Conservation (phyloP, 2,329 filamentous ascomycete genomes). For the Taxawa tesnikishii region DNA sequence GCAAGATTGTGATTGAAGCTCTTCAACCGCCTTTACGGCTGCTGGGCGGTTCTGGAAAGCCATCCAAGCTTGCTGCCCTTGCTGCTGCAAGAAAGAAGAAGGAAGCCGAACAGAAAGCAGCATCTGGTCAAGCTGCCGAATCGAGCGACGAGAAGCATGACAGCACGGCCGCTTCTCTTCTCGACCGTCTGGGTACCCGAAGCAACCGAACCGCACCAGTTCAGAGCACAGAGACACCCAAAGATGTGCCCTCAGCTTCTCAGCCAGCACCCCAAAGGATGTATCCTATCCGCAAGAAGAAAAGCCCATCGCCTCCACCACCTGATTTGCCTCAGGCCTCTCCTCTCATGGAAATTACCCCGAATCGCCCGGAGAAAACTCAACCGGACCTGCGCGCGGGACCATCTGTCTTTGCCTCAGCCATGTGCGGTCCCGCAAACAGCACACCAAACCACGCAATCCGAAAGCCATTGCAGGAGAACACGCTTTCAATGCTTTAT, state of each 20-base stretch:
- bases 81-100: conserved; percentile 80
- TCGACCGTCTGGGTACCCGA: conserved; percentile 29
- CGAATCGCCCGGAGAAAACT: not conserved
- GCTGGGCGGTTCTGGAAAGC: conserved; percentile 66
- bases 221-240: not conserved
- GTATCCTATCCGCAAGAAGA: conserved; percentile 6
- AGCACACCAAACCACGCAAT: not conserved
- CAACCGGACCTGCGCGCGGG: conserved; percentile 3
- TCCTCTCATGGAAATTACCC: not conserved
- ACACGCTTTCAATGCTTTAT: conserved; percentile 29
- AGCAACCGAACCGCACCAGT: conserved; percentile 3
- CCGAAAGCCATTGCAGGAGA: not conserved
- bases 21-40: conserved; percentile 50
- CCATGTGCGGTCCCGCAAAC: conserved; percentile 5
- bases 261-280: not conserved
- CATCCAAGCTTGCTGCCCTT: conserved; percentile 83
- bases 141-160: conserved; percentile 6
- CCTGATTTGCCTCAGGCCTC: conserved; percentile 1
- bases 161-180: conserved; percentile 24
- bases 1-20: conserved; percentile 47
- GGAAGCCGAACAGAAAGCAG: conserved; percentile 47
- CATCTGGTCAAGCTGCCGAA: conserved; percentile 8
- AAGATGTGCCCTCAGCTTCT: not conserved
- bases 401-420: conserved; percentile 7
- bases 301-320: conserved; percentile 7